phyloP scores from a whole-genome alignment of 768 basidiomycete genomes.

The Pisolithus tinctorius region DNA sequence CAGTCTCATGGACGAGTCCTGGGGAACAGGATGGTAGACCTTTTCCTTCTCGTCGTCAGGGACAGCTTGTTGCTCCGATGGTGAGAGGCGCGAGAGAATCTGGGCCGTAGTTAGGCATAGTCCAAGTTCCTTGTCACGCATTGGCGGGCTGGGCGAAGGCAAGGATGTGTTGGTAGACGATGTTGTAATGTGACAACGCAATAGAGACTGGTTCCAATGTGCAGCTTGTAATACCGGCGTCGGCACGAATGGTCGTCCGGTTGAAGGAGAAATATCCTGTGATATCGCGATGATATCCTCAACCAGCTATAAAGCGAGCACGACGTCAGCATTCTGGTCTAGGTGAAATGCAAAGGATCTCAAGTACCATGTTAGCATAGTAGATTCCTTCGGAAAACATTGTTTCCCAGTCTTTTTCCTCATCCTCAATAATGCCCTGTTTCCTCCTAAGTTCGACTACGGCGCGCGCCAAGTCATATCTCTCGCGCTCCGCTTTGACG shows the following conservation, averaged over 20 bases:
- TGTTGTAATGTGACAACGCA: conserved; percentile 52
- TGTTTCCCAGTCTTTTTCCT: conserved; percentile 63
- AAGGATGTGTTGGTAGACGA: conserved; percentile 22
- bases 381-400: conserved; percentile 77
- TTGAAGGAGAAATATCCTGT: conserved; percentile 66
- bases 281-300: conserved; percentile 76
- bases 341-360: background rate
- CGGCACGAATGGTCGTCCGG: conserved; percentile 62
- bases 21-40: conserved; percentile 57
- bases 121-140: conserved; percentile 58
- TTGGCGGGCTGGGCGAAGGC: conserved; percentile 31
- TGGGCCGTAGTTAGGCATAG: conserved; percentile 50
- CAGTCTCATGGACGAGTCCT: conserved; percentile 65
- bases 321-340: background rate
- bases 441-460: conserved; percentile 69
- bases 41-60: conserved; percentile 21
- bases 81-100: conserved; percentile 31
- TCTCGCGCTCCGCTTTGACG: conserved; percentile 66
- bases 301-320: conserved; percentile 44
- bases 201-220: conserved; percentile 71
- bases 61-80: conserved; percentile 11
- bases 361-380: conserved; percentile 77
- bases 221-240: conserved; percentile 63
- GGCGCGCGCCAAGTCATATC: conserved; percentile 71
- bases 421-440: conserved; percentile 45